Conservation (phyloP, 2,329 filamentous ascomycete genomes). For the Aureobasidium sp. region DNA sequence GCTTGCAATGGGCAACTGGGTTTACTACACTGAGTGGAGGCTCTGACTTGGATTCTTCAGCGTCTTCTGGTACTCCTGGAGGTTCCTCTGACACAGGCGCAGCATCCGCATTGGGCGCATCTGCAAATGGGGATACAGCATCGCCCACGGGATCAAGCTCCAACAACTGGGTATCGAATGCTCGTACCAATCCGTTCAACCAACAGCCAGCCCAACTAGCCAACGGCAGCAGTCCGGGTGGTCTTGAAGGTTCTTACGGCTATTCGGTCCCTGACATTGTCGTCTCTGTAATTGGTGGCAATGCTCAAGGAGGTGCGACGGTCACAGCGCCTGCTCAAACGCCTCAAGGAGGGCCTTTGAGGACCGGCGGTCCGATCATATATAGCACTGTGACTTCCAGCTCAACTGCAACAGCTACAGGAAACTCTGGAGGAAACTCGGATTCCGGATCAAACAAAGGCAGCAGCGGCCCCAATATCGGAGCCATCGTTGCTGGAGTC, state of each 20-base stretch:
- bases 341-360: conserved; percentile 60
- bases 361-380: conserved; percentile 59
- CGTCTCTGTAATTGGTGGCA: conserved; percentile 58
- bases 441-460: conserved; percentile 29
- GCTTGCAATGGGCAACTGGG: conserved; percentile 57
- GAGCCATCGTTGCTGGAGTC: conserved; percentile 49
- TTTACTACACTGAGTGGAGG: conserved; percentile 59
- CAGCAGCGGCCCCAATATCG: conserved; percentile 38
- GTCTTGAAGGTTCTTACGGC: conserved; percentile 51
- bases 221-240: conserved; percentile 41
- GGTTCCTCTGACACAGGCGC: conserved; percentile 14
- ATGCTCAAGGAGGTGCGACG: conserved; percentile 59
- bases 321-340: conserved; percentile 54
- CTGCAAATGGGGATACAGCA: not conserved
- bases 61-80: conserved; percentile 18
- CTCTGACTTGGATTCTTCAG: conserved; percentile 35
- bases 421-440: conserved; percentile 35
- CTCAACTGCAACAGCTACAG: conserved; percentile 40
- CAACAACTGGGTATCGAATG: conserved; percentile 23
- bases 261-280: conserved; percentile 64
- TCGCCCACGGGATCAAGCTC: conserved; percentile 14
- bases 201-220: conserved; percentile 44
- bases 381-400: conserved; percentile 53
- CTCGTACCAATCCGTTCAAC: conserved; percentile 35
- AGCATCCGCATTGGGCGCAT: conserved; percentile 5